Base-by-base conservation (phyloP, 202 grass and related monocot genomes). In the Zoysia matrella region DNA sequence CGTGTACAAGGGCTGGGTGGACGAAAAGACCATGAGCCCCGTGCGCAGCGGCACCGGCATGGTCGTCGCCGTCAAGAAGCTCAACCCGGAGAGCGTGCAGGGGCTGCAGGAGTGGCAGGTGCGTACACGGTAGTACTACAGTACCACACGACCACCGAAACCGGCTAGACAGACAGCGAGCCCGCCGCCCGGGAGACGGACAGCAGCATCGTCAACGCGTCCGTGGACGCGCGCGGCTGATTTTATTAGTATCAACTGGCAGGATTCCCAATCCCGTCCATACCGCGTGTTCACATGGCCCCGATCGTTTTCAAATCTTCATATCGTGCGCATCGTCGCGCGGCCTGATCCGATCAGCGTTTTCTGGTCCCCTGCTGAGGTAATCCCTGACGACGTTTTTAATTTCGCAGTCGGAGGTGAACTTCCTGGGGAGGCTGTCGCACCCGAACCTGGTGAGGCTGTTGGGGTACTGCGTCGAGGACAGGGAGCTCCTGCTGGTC, bases 71-170 rank as follows among this genome's bases (percentile, higher is more conserved):
- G 22, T 22, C 22, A 22, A 22, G 22, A 22, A 22, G 22, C 22
- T 22, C 22, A 22, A 22, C 22, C 22, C 22, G 87, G 76, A 12
- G 79, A 94, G 94, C 73, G 63, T 88, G 48, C 94, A 97, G 86
- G 94, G 94, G 18, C 65, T 97, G 44, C 71, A 94, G 51, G 91
- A 97, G 91, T 97, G 94, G 94, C 86, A 91, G 94, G 94, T 81
- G 82, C 64, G 75, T 73, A 45, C 62, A 16, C 71, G 71, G 6
- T 51, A 51, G 0, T 10, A 8, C 48, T 50, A 50, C 7, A 47
- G 45, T 47, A 47, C 45, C 5, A 47, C 45, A 47, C 49, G 50
- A 54, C 2, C 16, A 22, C 57, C 57, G 6, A 16, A 30, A 60
- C 58, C 7, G 58, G 58, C 16, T 3, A 61, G 58, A 8, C 58